These are phyloP conservation scores for Primulina tabacum DNA, from an alignment of 257 asterid species.

Conservation along the genomic window DNA sequence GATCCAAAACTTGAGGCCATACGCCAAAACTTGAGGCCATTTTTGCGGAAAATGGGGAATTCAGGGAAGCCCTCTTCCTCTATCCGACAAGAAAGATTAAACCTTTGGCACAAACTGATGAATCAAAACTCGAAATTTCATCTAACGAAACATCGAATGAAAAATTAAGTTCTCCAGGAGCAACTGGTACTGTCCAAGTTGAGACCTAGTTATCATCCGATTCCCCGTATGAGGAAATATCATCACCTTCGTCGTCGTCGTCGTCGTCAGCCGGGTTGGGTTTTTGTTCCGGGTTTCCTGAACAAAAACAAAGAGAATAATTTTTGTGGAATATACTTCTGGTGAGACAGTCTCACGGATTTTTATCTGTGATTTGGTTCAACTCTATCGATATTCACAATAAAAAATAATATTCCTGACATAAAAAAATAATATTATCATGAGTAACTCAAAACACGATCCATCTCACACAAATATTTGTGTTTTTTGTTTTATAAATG, in stretches of 20 bases:
- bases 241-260: constrained; percentile 1
- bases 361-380: too few relatives aligned
- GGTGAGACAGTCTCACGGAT: too few relatives aligned
- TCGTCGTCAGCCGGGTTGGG: constrained; percentile 29
- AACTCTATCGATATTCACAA: too few relatives aligned
- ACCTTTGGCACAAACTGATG: neutral
- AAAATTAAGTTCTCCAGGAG: constrained; percentile 13
- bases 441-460: too few relatives aligned
- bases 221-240: constrained; percentile 26
- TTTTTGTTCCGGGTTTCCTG: constrained; percentile 36
- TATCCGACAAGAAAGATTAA: constrained; percentile 16
- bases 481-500: too few relatives aligned
- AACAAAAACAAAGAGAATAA: constrained; percentile 7
- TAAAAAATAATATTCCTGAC: too few relatives aligned
- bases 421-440: too few relatives aligned
- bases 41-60: constrained; percentile 43
- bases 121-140: constrained; percentile 18
- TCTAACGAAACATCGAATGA: constrained; percentile 23
- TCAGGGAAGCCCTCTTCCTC: constrained; percentile 20
- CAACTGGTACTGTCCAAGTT: constrained; percentile 39
- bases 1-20: constrained; percentile 81
- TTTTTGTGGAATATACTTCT: too few relatives aligned
- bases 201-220: constrained; percentile 39
- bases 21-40: constrained; percentile 46
- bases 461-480: too few relatives aligned